Evolutionary conservation across 257 asterid species (phyloP), one percentile per base, ranked within the genome.

Genomic region (Anisodus tanguticus): DNA sequence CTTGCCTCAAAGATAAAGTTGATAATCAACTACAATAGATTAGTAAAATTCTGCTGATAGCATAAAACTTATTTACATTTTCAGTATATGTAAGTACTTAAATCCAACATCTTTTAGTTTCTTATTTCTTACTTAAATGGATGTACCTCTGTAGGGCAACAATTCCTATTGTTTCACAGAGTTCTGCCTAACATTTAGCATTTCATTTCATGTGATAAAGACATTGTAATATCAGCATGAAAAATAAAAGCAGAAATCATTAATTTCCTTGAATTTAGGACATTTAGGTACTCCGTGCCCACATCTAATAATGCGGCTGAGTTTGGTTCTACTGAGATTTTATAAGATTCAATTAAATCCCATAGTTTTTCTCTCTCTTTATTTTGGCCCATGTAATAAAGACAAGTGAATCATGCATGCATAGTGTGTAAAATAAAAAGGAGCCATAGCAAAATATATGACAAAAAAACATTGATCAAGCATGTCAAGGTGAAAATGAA

Each of bases 171-270:
- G 6, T 19, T 17, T 17, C 9, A 69, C 53, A 70, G 17, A 70
- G 2, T n/a, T 41, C 22, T 8, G 35, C 11, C 16, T 10, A 41
- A 70, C 55, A 70, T 17, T n/a, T 70, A 9, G 35, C 55, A 60
- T 60, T 60, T 60, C 26, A 60, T 4, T 22, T 63, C 37, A 64
- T 64, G 39, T 31, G 71, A 64, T 43, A 64, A 35, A 64, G 8
- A 64, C 26, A 59, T 59, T 17, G 26, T 58, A 58, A 15, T 58
- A 22, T 16, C 64, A 58, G 64, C 9, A 58, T 17, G 59, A 67
- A 8, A 37, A 86, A 43, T n/a, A 64, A 43, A 84, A 80, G 84
- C 72, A 85, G 41, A 15, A 74, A 87, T 88, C 43, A 89, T 88
- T 83, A 37, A 51, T 79, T 87, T 79, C 86, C 85, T 81, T 54